Conservation (phyloP, 2,329 filamentous ascomycete genomes). For the Nothopassalora personata region DNA sequence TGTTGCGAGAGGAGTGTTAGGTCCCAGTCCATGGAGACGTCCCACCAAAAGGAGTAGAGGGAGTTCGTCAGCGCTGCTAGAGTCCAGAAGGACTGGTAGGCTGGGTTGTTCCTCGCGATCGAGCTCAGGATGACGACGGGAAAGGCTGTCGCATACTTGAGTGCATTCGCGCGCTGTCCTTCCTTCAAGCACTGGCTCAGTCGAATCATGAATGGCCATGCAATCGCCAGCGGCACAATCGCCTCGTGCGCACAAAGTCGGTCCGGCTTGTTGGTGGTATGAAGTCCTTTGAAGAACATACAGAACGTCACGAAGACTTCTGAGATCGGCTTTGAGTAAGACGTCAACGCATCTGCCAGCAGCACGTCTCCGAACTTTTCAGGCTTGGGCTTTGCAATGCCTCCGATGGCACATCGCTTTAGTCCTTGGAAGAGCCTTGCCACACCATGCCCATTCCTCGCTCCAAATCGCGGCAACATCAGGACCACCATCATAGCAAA, state of each 20-base stretch:
- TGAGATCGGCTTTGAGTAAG: conserved; percentile 85
- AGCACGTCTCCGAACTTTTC: conserved; percentile 94
- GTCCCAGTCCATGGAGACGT: conserved; percentile 95
- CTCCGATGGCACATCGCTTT: conserved; percentile 73
- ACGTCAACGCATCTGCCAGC: conserved; percentile 88
- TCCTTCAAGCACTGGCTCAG: conserved; percentile 89
- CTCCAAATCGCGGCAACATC: conserved; percentile 54
- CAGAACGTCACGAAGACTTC: conserved; percentile 85
- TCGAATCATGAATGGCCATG: conserved; percentile 76
- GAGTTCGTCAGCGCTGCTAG: conserved; percentile 62
- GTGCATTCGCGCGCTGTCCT: conserved; percentile 77
- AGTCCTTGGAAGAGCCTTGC: conserved; percentile 70
- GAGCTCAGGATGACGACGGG: conserved; percentile 70
- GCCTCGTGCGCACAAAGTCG: conserved; percentile 73
- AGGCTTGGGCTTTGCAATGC: conserved; percentile 77
- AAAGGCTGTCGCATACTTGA: conserved; percentile 92
- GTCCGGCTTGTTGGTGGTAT: conserved; percentile 75
- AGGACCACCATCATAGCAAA: conserved; percentile 63
- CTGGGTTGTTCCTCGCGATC: conserved; percentile 16
- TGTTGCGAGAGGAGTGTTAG: conserved; percentile 68
- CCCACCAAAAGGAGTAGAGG: conserved; percentile 97
- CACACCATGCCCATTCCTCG: conserved; percentile 52
- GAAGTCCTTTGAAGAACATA: conserved; percentile 70
- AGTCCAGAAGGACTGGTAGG: conserved; percentile 21
- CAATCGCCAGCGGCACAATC: conserved; percentile 78